Conservation (phyloP, 176 grass and related monocot species). For the Triticum urartu region DNA sequence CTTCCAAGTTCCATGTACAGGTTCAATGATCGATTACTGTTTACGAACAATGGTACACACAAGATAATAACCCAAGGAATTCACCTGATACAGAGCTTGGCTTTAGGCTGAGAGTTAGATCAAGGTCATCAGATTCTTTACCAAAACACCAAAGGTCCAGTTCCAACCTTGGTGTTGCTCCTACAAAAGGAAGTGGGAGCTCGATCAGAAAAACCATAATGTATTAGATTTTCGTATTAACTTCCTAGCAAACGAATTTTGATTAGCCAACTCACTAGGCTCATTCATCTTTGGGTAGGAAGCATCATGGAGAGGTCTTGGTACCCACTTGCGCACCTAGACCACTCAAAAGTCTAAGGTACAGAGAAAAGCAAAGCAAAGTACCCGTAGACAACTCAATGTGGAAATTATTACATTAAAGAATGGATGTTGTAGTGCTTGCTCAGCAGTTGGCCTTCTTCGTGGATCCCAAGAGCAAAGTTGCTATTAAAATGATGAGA, state of each 20-base stretch:
- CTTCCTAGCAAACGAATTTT: background rate
- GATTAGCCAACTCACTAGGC: slow-evolving; percentile 47
- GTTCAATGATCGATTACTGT: background rate
- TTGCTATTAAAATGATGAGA: slow-evolving; percentile 41
- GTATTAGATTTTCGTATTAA: background rate
- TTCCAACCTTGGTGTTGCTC: slow-evolving; percentile 62
- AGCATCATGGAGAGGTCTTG: slow-evolving; percentile 41
- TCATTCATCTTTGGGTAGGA: slow-evolving; percentile 32
- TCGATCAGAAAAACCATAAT: background rate
- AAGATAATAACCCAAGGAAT: background rate
- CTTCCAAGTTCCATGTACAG: background rate
- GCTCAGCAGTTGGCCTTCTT: slow-evolving; percentile 83
- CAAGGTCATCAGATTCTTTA: slow-evolving; percentile 76
- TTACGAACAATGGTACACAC: background rate
- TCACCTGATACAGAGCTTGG: slow-evolving; percentile 70
- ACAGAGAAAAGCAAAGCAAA: slow-evolving; percentile 19
- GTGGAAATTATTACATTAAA: slow-evolving; percentile 66
- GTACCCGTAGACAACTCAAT: slow-evolving; percentile 5
- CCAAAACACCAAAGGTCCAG: slow-evolving; percentile 79
- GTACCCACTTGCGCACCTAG: slow-evolving; percentile 55
- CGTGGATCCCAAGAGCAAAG: slow-evolving; percentile 89
- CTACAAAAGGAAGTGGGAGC: slow-evolving; percentile 32
- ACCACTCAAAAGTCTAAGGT: slow-evolving; percentile 34
- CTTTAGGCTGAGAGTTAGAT: slow-evolving; percentile 79
- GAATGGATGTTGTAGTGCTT: slow-evolving; percentile 82